A percentile compares a stretch with the other conserved stretches of the same genome.
These are phyloP conservation scores for Penicillium sp. DNA, from an alignment of 2,329 filamentous ascomycete genomes.

Conservation along the genomic window DNA sequence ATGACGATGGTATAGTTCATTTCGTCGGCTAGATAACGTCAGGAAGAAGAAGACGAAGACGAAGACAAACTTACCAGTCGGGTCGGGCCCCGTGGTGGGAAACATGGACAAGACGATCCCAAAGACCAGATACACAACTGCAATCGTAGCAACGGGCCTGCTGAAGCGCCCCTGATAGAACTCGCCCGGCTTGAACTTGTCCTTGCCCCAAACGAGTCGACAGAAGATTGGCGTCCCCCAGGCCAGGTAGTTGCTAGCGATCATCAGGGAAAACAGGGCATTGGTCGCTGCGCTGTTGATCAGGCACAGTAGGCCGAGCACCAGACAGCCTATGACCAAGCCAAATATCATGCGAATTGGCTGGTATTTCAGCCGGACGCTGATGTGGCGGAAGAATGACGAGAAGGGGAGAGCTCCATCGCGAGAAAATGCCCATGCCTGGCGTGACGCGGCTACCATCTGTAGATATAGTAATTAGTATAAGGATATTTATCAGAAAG, in stretches of 20 bases:
- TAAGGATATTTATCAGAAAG: no score
- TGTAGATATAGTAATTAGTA: conserved; percentile 18
- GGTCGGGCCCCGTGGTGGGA: conserved; percentile 52
- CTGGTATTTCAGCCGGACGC: conserved; percentile 52
- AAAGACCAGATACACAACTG: conserved; percentile 37
- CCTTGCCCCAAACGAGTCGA: conserved; percentile 53
- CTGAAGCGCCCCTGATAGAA: conserved; percentile 56
- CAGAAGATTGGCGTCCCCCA: conserved; percentile 58
- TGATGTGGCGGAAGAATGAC: conserved; percentile 54
- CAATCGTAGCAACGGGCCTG: conserved; percentile 50
- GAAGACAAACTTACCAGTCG: conserved; percentile 33
- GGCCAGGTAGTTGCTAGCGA: conserved; percentile 59
- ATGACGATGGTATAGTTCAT: conserved; percentile 65
- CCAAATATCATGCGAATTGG: conserved; percentile 56
- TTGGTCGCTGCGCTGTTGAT: conserved; percentile 56
- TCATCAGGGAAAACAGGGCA: conserved; percentile 56
- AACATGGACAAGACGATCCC: conserved; percentile 58
- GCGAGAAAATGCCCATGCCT: conserved; percentile 61
- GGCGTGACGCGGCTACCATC: conserved; percentile 56
- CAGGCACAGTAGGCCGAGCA: conserved; percentile 57
- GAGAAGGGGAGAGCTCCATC: conserved; percentile 61
- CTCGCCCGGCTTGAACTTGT: conserved; percentile 55
- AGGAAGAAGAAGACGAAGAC: conserved; percentile 7
- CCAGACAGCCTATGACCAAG: conserved; percentile 46
- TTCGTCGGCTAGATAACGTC: conserved; percentile 27